Percentiles rank a stretch among this genome's conserved stretches.
phyloP scores from a whole-genome alignment of 176 grass and related monocot species.

The Carex parvula region DNA sequence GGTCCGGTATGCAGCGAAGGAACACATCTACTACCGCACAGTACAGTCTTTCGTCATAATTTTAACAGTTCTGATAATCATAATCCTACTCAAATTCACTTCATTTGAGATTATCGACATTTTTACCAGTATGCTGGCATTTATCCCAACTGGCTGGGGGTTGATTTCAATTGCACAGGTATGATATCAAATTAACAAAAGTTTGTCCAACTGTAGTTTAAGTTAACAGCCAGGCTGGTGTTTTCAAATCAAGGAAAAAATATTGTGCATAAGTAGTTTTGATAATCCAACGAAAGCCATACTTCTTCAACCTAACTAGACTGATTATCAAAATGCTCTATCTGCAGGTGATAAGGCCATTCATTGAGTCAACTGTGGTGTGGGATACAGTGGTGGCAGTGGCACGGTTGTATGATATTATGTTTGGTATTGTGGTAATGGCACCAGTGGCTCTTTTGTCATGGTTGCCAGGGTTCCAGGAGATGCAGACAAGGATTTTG shows the following conservation, averaged over 20 bases:
- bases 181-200: neutral
- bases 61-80: slow-evolving; percentile 52
- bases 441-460: slow-evolving; percentile 80
- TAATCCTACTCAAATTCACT: slow-evolving; percentile 79
- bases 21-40: slow-evolving; percentile 77
- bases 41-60: slow-evolving; percentile 58
- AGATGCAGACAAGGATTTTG: slow-evolving; percentile 96
- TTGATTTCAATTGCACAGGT: slow-evolving; percentile 87
- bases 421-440: slow-evolving; percentile 85
- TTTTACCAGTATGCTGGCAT: slow-evolving; percentile 86
- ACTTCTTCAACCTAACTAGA: neutral
- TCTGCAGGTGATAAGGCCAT: slow-evolving; percentile 66
- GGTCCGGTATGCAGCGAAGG: slow-evolving; percentile 70
- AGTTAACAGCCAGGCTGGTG: neutral
- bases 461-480: slow-evolving; percentile 94
- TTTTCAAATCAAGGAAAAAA: neutral
- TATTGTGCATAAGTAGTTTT: neutral
- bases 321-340: slow-evolving; percentile 7
- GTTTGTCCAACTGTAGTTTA: neutral
- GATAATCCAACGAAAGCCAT: neutral
- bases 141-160: slow-evolving; percentile 95
- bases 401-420: slow-evolving; percentile 79
- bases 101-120: slow-evolving; percentile 74
- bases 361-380: slow-evolving; percentile 71
- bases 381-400: slow-evolving; percentile 71